A percentile compares a stretch with the other conserved stretches of the same genome.
phyloP scores from a whole-genome alignment of 139 green algal species.

The Haematococcus lacustris region DNA sequence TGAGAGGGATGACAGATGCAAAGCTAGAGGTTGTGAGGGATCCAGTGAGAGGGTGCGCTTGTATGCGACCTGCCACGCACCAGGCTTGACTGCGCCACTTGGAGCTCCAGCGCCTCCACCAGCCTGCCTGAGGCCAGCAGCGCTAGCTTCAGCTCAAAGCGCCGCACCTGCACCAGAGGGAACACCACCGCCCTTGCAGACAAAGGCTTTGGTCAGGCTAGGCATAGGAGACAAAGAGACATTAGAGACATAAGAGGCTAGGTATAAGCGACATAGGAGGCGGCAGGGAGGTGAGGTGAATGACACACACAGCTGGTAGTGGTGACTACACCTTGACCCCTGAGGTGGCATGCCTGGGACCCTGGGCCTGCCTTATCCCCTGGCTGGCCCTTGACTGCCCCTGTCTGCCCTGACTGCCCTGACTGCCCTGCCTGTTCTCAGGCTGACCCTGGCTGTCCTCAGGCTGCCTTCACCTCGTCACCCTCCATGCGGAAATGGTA shows the following conservation, averaged over 20 bases:
- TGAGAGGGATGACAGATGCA: no score
- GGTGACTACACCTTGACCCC: background rate
- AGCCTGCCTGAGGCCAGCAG: constrained; percentile 45
- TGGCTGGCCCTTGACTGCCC: no score
- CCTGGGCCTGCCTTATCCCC: no score
- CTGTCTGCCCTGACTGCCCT: background rate
- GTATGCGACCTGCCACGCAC: no score
- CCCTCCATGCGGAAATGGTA: constrained; percentile 74
- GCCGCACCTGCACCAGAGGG: constrained; percentile 13
- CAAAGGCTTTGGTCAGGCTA: background rate
- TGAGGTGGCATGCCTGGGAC: background rate
- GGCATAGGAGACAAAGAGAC: no score
- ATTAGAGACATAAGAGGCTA: no score
- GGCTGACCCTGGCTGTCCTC: background rate
- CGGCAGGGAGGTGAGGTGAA: no score
- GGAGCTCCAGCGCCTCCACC: constrained; percentile 25
- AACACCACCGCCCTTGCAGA: background rate
- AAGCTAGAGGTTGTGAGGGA: background rate
- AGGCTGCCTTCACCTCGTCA: constrained; percentile 43
- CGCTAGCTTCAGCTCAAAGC: constrained; percentile 26
- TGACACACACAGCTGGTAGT: background rate
- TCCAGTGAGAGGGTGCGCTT: background rate
- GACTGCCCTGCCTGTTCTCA: background rate
- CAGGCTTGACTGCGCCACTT: no score
- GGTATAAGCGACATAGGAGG: no score